These are phyloP conservation scores for Geotrichum histeridarum DNA, from an alignment of 1,139 yeast genomes.

Conservation along the genomic window DNA sequence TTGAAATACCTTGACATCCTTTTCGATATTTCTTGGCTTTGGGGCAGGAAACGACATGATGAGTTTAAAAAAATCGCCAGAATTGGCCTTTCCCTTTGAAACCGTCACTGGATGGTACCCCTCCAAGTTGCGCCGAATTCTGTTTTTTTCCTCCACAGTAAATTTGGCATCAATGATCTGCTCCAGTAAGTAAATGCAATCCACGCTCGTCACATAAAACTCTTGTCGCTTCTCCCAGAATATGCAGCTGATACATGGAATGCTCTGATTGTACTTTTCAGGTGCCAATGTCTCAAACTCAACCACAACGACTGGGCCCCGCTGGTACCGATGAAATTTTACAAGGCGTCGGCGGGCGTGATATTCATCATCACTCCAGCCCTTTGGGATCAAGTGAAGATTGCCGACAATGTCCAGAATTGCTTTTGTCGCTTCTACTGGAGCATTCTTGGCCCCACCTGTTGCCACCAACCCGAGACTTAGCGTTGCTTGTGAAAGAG, in stretches of 20 bases:
- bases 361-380: conserved; percentile 37
- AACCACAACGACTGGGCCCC: conserved; percentile 35
- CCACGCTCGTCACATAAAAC: conserved; percentile 61
- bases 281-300: conserved; percentile 35
- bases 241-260: conserved; percentile 51
- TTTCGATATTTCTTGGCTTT: conserved; percentile 66
- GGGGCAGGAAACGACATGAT: conserved; percentile 65
- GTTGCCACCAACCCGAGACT: neutral
- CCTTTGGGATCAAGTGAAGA: conserved; percentile 33
- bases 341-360: conserved; percentile 36
- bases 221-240: conserved; percentile 51
- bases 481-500: conserved; percentile 29
- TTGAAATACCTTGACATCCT: conserved; percentile 63
- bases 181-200: conserved; percentile 55
- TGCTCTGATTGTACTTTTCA: conserved; percentile 32
- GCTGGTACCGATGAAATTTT: conserved; percentile 36
- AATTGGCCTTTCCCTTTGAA: conserved; percentile 45
- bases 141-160: conserved; percentile 63
- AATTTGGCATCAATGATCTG: conserved; percentile 54
- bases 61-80: conserved; percentile 49
- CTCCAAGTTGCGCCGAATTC: conserved; percentile 64
- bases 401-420: conserved; percentile 36
- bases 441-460: conserved; percentile 21
- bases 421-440: conserved; percentile 26
- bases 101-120: conserved; percentile 61